phyloP scores from a whole-genome alignment of 164 flowering plant species.

The Vitis rotundifolia region DNA sequence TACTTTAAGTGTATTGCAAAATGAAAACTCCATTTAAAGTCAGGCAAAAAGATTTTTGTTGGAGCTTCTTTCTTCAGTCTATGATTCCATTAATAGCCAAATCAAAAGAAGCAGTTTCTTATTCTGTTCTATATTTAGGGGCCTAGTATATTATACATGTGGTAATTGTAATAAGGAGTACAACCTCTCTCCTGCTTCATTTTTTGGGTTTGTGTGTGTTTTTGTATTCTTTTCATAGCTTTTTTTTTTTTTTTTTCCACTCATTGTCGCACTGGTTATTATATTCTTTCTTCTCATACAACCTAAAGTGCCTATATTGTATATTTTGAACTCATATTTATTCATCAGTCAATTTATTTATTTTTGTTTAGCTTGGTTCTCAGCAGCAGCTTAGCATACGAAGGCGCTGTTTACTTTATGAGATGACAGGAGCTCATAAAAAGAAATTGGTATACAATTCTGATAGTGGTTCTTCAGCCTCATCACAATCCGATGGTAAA shows the following conservation, averaged over 20 bases:
- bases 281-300: background rate
- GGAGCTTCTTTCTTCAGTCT: too few species aligned
- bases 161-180: background rate
- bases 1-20: too few species aligned
- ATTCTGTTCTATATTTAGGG: background rate
- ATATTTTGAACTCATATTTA: background rate
- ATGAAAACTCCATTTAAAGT: too few species aligned
- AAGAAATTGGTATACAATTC: constrained; percentile 5
- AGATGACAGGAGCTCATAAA: constrained; percentile 18
- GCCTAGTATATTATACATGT: background rate
- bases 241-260: background rate
- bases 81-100: background rate
- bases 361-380: background rate
- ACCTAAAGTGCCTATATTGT: background rate
- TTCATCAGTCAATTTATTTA: background rate
- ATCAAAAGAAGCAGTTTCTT: background rate
- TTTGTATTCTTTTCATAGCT: too few species aligned
- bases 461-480: constrained; percentile 4
- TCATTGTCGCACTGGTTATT: background rate
- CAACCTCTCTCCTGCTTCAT: background rate
- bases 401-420: constrained; percentile 34
- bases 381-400: constrained; percentile 14
- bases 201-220: background rate
- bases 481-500: constrained; percentile 4
- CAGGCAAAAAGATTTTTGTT: too few species aligned